Evolutionary conservation across 805 yeast species (phyloP).

Genomic region (Starmera quercuum): DNA sequence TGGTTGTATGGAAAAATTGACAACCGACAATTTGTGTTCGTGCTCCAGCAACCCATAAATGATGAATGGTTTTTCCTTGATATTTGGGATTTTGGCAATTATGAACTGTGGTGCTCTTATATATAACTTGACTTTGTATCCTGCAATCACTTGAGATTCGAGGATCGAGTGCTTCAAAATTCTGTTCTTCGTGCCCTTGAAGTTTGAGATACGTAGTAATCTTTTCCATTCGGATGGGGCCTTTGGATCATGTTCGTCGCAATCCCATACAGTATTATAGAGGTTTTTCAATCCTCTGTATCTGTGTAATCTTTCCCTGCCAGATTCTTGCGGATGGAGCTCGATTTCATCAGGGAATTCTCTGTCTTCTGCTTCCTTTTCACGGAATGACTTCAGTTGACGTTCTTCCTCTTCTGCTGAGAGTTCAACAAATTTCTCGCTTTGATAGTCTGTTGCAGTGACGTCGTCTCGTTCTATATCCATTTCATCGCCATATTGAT

Average conservation of each 20-base stretch:
- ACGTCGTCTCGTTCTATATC: slow-evolving; percentile 29
- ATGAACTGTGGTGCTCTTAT: slow-evolving; percentile 48
- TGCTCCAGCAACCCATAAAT: slow-evolving; percentile 72
- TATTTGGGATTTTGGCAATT: slow-evolving; percentile 35
- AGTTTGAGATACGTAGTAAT: slow-evolving; percentile 67
- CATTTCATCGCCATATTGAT: slow-evolving; percentile 20
- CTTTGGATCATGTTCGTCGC: slow-evolving; percentile 69
- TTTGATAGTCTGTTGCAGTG: slow-evolving; percentile 37
- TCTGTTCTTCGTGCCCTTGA: slow-evolving; percentile 66
- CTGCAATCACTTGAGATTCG: slow-evolving; percentile 46
- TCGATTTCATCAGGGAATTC: slow-evolving; percentile 97
- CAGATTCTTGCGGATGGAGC: slow-evolving; percentile 67
- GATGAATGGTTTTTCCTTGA: slow-evolving; percentile 43
- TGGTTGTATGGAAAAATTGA: slow-evolving; percentile 72
- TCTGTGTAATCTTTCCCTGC: slow-evolving; percentile 62
- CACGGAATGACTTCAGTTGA: slow-evolving; percentile 64
- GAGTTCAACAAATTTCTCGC: slow-evolving; percentile 64
- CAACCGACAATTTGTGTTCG: slow-evolving; percentile 80
- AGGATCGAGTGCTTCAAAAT: slow-evolving; percentile 48
- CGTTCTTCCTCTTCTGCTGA: slow-evolving; percentile 76
- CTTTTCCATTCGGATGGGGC: slow-evolving; percentile 76
- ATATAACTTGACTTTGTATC: slow-evolving; percentile 53
- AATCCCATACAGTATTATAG: slow-evolving; percentile 79
- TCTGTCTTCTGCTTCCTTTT: slow-evolving; percentile 68
- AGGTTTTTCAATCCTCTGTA: slow-evolving; percentile 86